Evolutionary conservation across 495 filamentous ascomycete species (phyloP).

Genomic region (Neurospora tetraspora): DNA sequence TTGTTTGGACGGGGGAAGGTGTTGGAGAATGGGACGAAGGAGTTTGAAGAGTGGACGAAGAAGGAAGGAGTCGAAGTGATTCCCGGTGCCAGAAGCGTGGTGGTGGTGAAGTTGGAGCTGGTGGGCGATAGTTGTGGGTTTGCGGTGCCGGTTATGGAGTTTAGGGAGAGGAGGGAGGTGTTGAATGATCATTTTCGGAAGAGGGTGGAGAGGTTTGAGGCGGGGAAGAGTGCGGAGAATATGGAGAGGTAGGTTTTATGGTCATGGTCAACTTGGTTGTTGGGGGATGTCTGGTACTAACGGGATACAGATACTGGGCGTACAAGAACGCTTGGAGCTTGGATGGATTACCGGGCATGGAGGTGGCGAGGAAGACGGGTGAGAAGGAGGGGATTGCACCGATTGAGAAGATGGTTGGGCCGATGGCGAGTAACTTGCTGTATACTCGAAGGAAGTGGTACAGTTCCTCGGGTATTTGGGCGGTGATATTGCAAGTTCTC

Average conservation of each 20-base stretch:
- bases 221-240: constrained; percentile 37
- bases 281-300: not conserved
- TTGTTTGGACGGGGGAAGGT: constrained; percentile 61
- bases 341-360: constrained; percentile 44
- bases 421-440: constrained; percentile 6
- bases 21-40: constrained; percentile 43
- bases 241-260: constrained; percentile 32
- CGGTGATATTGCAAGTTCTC: not conserved
- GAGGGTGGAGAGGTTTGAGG: constrained; percentile 28
- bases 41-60: constrained; percentile 38
- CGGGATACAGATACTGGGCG: constrained; percentile 41
- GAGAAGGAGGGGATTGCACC: constrained; percentile 35
- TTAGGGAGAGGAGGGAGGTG: constrained; percentile 35
- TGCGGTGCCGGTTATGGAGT: constrained; percentile 43
- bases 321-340: constrained; percentile 44
- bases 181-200: constrained; percentile 40
- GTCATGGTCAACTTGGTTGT: no score
- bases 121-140: constrained; percentile 46
- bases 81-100: constrained; percentile 49
- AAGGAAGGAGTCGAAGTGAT: constrained; percentile 32
- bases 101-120: constrained; percentile 57
- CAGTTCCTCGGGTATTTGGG: not conserved
- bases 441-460: not conserved
- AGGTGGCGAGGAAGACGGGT: constrained; percentile 27
- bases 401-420: constrained; percentile 42